phyloP scores from a whole-genome alignment of 1,284 basidiomycete species.

The Mycosarcoma mackinlayi region DNA sequence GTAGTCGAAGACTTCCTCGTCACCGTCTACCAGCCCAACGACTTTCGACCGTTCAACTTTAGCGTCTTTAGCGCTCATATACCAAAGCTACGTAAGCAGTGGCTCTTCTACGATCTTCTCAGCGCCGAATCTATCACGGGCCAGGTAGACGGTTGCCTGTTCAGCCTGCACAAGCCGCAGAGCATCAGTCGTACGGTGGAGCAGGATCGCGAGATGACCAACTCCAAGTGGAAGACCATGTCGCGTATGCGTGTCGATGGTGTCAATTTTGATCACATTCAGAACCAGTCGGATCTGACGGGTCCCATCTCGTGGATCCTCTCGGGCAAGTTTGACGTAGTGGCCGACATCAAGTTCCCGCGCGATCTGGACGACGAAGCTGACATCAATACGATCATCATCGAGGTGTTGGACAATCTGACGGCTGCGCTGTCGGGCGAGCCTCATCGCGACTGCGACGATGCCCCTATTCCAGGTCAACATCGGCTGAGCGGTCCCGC shows the following conservation, averaged over 20 bases:
- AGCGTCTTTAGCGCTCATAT: constrained; percentile 96
- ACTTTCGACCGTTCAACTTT: constrained; percentile 87
- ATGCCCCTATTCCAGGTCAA: constrained; percentile 83
- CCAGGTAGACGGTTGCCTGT: constrained; percentile 96
- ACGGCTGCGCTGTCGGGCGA: constrained; percentile 56
- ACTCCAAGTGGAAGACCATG: constrained; percentile 85
- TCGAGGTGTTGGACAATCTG: constrained; percentile 89
- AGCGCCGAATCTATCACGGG: constrained; percentile 94
- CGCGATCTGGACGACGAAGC: constrained; percentile 81
- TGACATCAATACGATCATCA: constrained; percentile 80
- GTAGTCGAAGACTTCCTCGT: constrained; percentile 91
- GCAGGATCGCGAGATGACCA: constrained; percentile 69
- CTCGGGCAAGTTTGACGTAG: constrained; percentile 92
- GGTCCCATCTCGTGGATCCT: constrained; percentile 97
- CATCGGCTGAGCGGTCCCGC: constrained; percentile 86
- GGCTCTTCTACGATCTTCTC: constrained; percentile 87
- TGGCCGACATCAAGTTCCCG: constrained; percentile 97
- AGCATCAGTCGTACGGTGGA: constrained; percentile 90
- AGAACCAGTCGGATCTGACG: constrained; percentile 77
- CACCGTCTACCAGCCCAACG: constrained; percentile 91
- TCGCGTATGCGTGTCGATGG: constrained; percentile 96
- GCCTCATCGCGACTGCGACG: constrained; percentile 24
- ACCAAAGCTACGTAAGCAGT: constrained; percentile 85
- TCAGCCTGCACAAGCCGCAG: constrained; percentile 95
- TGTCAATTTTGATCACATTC: constrained; percentile 94